Base-by-base conservation (phyloP, 345 rosid species). In the Bruguiera sexangula region DNA sequence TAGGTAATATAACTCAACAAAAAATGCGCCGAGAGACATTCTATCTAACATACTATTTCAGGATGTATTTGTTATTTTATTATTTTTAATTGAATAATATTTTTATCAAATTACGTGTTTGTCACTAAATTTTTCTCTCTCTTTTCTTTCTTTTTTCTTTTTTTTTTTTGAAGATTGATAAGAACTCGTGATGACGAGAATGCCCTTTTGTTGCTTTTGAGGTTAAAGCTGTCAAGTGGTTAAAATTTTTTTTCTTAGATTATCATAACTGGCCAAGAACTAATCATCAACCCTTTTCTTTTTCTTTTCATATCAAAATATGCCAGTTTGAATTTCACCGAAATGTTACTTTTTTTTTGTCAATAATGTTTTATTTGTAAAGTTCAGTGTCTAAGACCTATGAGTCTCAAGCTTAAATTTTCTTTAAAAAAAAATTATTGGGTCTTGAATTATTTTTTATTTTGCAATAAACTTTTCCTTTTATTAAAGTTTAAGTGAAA, bases 131-230 rank as follows among this genome's bases (percentile, higher is more conserved):
- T 32, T 32, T 5, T 32, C 36, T 32, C 34, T 31, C 4, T 31
- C 32, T 31, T 70, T 51, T 63, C 54, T n/a, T 24, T 24, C 24
- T 24, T 24, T 27, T 27, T 27, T 27, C 2, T 27, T 27, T 27
- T 27, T 27, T 26, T 1, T 27, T 27, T 27, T 27, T 27, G 1
- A 27, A 52, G 34, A 63, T 61, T 32, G n/a, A n/a, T 36, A 20
- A 22, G 36, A 3, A 1, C 24, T 21, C 7, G 20, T 15, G 75
- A 53, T 73, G 66, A 55, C 80, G 0, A 5, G 4, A 26, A 24
- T 72, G 36, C 63, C 78, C 76, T 79, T 63, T 0, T 9, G 7
- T 6, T 29, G 19, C 8, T 10, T 54, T 55, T 27, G 8, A 48
- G 46, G 60, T 31, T 69, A 50, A 52, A 51, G 32, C 32, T 59